Evolutionary conservation across 345 rosid genomes (phyloP), one percentile per base, ranked within the genome.

Genomic region (Citrus inodora): DNA sequence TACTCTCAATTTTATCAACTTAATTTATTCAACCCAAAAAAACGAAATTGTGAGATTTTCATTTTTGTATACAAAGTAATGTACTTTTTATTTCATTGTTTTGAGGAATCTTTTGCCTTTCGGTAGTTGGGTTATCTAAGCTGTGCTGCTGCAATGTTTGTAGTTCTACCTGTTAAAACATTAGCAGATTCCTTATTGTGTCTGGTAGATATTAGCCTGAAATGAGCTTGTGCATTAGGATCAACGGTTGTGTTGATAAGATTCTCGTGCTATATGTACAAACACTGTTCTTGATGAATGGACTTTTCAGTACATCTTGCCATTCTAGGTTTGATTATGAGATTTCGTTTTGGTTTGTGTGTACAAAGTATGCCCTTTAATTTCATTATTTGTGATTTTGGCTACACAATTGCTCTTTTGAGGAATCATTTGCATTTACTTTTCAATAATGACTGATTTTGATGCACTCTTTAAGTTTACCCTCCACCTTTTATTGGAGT

Each of bases 21-120:
- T 42, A 22, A 21, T 35, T 35, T 59, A 59, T 59, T 59, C 62
- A 59, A 24, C 6, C 11, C 9, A 22, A 22, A 7, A 56, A 21
- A 56, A 65, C 13, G 24, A 40, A 42, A 37, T 38, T 46, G 21
- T 25, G 60, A 30, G 62, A 46, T 64, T 60, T 60, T 27, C 5
- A 11, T 11, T 75, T 53, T 21, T 76, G 72, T 66, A 66, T 42
- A 42, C 70, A 42, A 28, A 75, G 78, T 48, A 4, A 53, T 46
- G 70, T 42, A 37, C 66, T 38, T 60, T 37, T 60, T 38, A 59
- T 60, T 75, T 75, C 21, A 25, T 59, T 73, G 37, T 48, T 8
- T 17, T 25, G 67, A 59, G 16, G 55, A 73, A 73, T 73, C 56
- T 37, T 64, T 28, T 27, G 35, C 55, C 19, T 40, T 13, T 38